Base-by-base conservation (phyloP, 1,284 basidiomycete genomes). In the Xerocomus minutiporus region DNA sequence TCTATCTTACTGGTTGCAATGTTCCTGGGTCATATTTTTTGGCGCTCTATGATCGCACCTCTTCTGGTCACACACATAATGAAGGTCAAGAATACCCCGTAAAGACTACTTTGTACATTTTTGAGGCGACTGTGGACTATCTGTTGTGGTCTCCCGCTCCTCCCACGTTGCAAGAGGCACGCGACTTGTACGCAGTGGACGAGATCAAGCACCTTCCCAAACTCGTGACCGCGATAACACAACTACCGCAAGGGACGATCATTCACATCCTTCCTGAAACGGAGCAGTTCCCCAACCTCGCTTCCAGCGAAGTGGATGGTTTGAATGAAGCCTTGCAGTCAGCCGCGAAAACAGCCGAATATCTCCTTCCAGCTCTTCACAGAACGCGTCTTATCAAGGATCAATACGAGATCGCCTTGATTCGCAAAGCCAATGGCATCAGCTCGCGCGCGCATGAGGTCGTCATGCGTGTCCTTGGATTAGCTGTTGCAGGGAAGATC, bases 131-230 rank as follows among this genome's bases (percentile, higher is more conserved):
- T 50, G 74, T 83, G 12, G 81, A 78, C 8, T 89, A 91, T 68
- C 73, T 91, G 46, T 82, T 93, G 84, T 93, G 91, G 92, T 85
- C 84, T 17, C 80, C 90, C 8, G 83, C 91, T n/a, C 91, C 91
- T 1, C 89, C 91, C 0, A 79, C 85, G 1, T 62, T 84, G 13
- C 73, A 80, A 34, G 80, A 78, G 34, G 88, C 87, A 0, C 59
- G 66, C 12, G 58, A 73, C 25, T 74, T 71, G 15, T 81, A 83
- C 64, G 81, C 89, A 45, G 81, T 83, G 6, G 80, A 85, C 20
- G 63, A 71, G 15, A 72, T 91, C 47, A 70, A 77, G 25, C 75
- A 85, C 53, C 71, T 76, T 0, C 60, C 72, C 3, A 70, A 74
- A 0, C 71, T 93, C 28, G 72, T 76, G 4, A 68, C 71, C 2